Base-by-base conservation (phyloP, 2,329 filamentous ascomycete genomes). In the Ophiostoma pallidulum region DNA sequence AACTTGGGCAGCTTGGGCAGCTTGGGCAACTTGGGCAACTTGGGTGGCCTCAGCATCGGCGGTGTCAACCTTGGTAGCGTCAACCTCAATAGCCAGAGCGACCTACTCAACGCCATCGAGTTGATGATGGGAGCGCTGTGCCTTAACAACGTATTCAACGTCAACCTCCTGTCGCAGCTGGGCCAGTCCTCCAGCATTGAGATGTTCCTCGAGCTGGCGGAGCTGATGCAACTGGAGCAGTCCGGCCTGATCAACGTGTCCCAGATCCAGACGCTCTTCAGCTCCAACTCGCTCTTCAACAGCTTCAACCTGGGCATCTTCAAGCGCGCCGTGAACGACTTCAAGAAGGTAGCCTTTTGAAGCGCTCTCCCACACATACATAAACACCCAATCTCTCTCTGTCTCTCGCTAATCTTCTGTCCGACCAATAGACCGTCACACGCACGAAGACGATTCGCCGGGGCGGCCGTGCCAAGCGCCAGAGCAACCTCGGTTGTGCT, bases 201-300 rank as follows among this genome's bases (percentile, higher is more conserved):
- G 37, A 53, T 64, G 41, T 62, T 64, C 51, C 50, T 63, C 18
- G 56, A 62, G 56, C 57, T 63, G 13, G 59, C 58, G 7, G 56
- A 63, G 58, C 53, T 63, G 10, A 53, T 57, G 53, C 55, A 63
- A 51, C 55, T 63, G 18, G 47, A 61, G 54, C 51, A 58, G 51
- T 54, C 60, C 2, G 60, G 59, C 9, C 58, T 63, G 7, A 36
- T 62, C 41, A 57, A 56, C 48, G 35, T 57, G n/a, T 44, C 48
- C 8, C 55, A 59, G 24, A 54, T 61, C 8, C 58, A 60, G 48
- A 51, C 48, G n/a, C 51, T 64, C 13, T 59, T 64, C 49, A 54
- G 57, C 48, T 53, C 46, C 41, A 58, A 56, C 39, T 47, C 54
- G 16, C 45, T 57, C 18, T 50, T 56, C 43, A 53, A 53, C 39